Conservation (phyloP, 2,329 filamentous ascomycete species). For the Pseudogymnoascus sp. region DNA sequence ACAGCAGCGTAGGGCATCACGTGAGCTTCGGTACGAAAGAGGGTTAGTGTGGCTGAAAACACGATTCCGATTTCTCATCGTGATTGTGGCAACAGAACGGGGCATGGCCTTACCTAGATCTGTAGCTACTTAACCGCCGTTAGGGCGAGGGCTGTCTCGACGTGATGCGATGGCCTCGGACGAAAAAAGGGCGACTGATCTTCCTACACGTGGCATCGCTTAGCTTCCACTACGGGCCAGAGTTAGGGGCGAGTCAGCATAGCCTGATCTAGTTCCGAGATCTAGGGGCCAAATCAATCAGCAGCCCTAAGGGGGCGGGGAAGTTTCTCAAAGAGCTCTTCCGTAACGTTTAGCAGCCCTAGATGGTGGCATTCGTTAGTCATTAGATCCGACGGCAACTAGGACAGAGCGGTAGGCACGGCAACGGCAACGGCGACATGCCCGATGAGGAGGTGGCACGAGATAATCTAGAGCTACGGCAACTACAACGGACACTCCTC, state of each 20-base stretch:
- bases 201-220: slow-evolving; percentile 1
- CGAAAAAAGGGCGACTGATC: not conserved
- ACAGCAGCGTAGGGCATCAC: no score
- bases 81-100: no score
- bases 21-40: no score
- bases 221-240: not conserved
- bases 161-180: not conserved
- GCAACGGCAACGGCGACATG: not conserved
- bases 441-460: not conserved
- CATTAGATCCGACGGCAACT: not conserved
- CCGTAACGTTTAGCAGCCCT: not conserved
- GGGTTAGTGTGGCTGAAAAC: no score
- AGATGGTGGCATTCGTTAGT: not conserved
- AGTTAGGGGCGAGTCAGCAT: not conserved
- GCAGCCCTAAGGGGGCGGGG: not conserved
- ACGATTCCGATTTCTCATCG: no score
- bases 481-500: not conserved
- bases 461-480: not conserved
- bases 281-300: slow-evolving; percentile 2
- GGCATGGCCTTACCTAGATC: not conserved
- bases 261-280: slow-evolving; percentile 6
- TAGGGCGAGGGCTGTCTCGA: not conserved
- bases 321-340: not conserved
- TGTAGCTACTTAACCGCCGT: not conserved
- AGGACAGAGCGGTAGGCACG: not conserved